A percentile compares a stretch with the other conserved stretches of the same genome.
These are phyloP conservation scores for Cairneyella variabilis DNA, from an alignment of 495 filamentous ascomycete species.

Conservation along the genomic window DNA sequence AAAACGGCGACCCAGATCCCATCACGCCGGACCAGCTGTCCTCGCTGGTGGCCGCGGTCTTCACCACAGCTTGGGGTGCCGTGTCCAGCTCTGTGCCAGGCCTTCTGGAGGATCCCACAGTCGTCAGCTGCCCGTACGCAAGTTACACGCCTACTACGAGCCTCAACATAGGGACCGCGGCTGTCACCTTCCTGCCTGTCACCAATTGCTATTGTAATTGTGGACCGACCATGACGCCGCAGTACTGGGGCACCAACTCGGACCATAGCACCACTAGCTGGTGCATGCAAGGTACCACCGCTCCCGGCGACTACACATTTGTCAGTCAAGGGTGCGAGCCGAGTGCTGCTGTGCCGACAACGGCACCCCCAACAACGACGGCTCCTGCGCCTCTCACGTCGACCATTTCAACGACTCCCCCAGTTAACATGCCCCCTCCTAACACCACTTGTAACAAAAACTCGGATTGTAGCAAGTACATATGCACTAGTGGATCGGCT, in stretches of 20 bases:
- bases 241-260: slow-evolving; percentile 4
- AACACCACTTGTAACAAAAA: slow-evolving; percentile 10
- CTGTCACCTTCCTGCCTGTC: background rate
- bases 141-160: slow-evolving; percentile 5
- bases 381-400: too few relatives aligned
- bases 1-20: background rate
- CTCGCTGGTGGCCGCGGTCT: slow-evolving; percentile 2
- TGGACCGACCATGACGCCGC: too few relatives aligned
- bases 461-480: slow-evolving; percentile 6
- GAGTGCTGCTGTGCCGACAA: background rate
- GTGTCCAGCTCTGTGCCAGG: slow-evolving; percentile 1
- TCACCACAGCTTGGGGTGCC: slow-evolving; percentile 4
- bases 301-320: slow-evolving; percentile 5
- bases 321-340: slow-evolving; percentile 1
- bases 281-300: slow-evolving; percentile 5
- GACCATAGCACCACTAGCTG: background rate
- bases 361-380: background rate
- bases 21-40: slow-evolving; percentile 4
- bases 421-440: slow-evolving; percentile 4
- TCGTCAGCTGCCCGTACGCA: slow-evolving; percentile 6
- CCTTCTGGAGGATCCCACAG: background rate
- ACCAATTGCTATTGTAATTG: slow-evolving; percentile 7
- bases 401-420: background rate
- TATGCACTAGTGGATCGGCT: slow-evolving; percentile 4
- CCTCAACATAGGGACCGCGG: slow-evolving; percentile 1